Evolutionary conservation across 257 asterid genomes (phyloP).

Genomic region (Solanum acaule): DNA sequence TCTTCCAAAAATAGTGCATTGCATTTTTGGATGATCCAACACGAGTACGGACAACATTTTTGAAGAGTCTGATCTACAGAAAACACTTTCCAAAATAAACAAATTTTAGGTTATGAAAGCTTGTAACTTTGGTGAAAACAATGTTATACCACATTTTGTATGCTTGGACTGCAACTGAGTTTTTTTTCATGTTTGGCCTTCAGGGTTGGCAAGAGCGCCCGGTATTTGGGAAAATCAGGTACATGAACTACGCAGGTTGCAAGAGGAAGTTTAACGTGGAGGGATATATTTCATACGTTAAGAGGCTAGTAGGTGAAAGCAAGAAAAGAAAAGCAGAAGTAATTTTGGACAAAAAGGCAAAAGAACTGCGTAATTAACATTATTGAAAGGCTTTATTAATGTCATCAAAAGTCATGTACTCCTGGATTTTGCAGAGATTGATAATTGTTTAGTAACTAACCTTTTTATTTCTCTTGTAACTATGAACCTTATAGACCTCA

Average conservation of each 20-base stretch:
- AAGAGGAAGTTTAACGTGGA: constrained; percentile 90
- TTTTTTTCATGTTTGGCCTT: background rate
- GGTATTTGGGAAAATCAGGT: constrained; percentile 80
- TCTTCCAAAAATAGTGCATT: background rate
- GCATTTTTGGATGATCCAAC: background rate
- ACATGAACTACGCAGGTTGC: constrained; percentile 96
- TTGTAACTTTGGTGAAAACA: background rate
- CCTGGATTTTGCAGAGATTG: background rate
- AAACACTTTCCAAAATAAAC: background rate
- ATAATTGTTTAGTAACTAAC: background rate
- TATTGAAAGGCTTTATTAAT: background rate
- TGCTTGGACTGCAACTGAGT: background rate
- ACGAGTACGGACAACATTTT: background rate
- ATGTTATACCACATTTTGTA: background rate
- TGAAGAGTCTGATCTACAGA: background rate
- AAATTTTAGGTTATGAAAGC: no score
- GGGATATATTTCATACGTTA: constrained; percentile 61
- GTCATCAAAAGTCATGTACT: background rate
- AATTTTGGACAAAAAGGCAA: constrained; percentile 29
- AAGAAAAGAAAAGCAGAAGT: constrained; percentile 78
- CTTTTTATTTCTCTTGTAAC: background rate
- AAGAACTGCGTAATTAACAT: constrained; percentile 15
- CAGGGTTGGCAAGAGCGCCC: constrained; percentile 92
- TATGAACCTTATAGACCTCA: background rate
- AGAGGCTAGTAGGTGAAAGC: constrained; percentile 53